Evolutionary conservation across 768 basidiomycete species (phyloP).

Genomic region (Clitopilus passeckerianus): DNA sequence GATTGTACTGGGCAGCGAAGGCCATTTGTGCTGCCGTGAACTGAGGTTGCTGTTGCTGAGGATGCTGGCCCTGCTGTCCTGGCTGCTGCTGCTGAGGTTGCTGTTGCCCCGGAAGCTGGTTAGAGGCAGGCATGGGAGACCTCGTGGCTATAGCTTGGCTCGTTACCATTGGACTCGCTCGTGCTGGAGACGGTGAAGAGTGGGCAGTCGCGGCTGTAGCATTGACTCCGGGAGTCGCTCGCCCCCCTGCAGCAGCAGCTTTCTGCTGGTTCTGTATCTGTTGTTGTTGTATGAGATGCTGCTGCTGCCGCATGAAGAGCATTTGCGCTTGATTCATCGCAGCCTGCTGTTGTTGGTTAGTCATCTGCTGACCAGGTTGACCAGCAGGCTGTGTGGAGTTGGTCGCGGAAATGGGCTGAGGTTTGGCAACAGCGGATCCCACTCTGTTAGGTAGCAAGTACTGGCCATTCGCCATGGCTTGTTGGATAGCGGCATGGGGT

Average conservation of each 20-base stretch:
- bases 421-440: background rate
- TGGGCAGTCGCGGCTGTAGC: background rate
- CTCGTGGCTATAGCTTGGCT: conserved; percentile 24
- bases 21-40: conserved; percentile 24
- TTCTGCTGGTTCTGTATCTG: conserved; percentile 4
- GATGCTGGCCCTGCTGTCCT: conserved; percentile 3
- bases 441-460: conserved; percentile 3
- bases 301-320: background rate
- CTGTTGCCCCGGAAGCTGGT: conserved; percentile 17
- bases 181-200: conserved; percentile 15
- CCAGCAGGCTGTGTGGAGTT: background rate
- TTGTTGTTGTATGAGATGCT: background rate
- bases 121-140: conserved; percentile 24
- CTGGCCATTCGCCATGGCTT: background rate
- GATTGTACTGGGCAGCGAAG: conserved; percentile 20
- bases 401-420: background rate
- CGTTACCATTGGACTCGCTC: conserved; percentile 30
- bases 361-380: background rate
- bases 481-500: conserved; percentile 2
- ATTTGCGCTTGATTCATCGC: conserved; percentile 1
- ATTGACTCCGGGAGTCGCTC: background rate
- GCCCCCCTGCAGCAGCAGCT: too few relatives aligned
- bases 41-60: conserved; percentile 17
- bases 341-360: conserved; percentile 4
- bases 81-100: conserved; percentile 12